Evolutionary conservation across 2,329 filamentous ascomycete genomes (phyloP), one percentile per base, ranked within the genome.

Genomic region (Exophiala alcalophila): DNA sequence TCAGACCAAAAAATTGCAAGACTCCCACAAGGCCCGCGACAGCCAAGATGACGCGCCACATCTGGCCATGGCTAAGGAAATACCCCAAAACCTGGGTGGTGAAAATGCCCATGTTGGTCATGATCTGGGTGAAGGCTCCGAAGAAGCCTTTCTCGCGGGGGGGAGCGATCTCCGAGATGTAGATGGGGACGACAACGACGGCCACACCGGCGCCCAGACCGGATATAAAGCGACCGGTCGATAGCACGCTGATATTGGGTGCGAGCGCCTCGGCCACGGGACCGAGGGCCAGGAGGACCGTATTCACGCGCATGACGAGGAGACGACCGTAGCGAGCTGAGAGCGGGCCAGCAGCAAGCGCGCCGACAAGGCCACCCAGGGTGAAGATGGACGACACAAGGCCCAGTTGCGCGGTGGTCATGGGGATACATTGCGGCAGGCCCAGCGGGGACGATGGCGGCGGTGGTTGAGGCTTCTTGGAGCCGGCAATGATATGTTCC

Each of bases 351-450:
- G 86, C 81, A 1, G 77, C 74, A 8, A 98, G 74, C 4, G 92
- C 91, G 12, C 92, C 92, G 5, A 87, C 49, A 11, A 98, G 73
- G 3, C 92, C 92, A 34, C 92, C 92, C 5, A 96, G 69, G 0
- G 91, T 96, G 69, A 92, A 97, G 58, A 92, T 83, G 29, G 90
- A 94, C n/a, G 87, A 91, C 8, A 96, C 81, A 32, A 90, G 78
- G 23, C 90, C 91, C 64, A 94, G 91, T 55, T 86, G 77, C 19
- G 82, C 78, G 20, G 87, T 75, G 57, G 71, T 81, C 92, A 97
- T 97, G 45, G 83, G 83, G 38, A 98, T 91, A 61, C 92, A 98
- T 70, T 86, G 82, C 80, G 59, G 44, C 62, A 98, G 91, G 0
- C 32, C 30, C 10, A 38, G 21, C 11, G 29, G n/a, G 8, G 92